Conservation (phyloP, 139 green algal genomes). For the Limnomonas spitsbergensis region DNA sequence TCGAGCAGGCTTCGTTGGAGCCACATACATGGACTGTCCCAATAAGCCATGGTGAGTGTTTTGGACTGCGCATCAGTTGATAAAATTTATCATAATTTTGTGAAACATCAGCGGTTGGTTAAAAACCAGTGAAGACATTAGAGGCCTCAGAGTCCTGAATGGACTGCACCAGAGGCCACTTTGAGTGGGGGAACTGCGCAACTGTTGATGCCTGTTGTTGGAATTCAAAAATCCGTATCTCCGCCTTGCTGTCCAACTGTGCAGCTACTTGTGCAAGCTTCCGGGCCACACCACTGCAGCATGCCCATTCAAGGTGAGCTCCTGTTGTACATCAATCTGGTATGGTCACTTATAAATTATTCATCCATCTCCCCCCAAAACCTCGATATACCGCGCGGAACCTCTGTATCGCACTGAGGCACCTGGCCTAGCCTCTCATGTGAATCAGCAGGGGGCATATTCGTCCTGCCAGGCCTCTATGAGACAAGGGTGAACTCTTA, state of each 20-base stretch:
- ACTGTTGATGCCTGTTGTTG: too few species aligned
- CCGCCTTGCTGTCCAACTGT: too few species aligned
- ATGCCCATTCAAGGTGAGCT: constrained; percentile 65
- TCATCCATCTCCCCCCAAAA: too few species aligned
- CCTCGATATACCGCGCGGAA: neutral
- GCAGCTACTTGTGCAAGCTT: constrained; percentile 77
- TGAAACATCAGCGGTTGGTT: neutral
- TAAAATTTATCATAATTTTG: neutral
- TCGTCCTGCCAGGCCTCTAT: neutral
- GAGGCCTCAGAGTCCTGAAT: neutral
- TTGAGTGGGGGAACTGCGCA: neutral
- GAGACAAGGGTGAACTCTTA: too few species aligned
- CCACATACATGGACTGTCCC: constrained; percentile 79
- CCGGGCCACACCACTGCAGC: constrained; percentile 80
- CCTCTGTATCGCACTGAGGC: neutral
- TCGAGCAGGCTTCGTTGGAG: constrained; percentile 79
- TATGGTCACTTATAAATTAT: too few species aligned
- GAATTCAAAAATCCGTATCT: too few species aligned
- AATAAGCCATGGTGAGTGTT: constrained; percentile 62
- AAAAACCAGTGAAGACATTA: neutral
- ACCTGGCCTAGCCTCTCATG: neutral
- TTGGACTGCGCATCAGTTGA: neutral
- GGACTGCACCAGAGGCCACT: neutral
- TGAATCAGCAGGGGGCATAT: neutral
- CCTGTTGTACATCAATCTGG: neutral